Evolutionary conservation across 2,329 filamentous ascomycete genomes (phyloP).

Genomic region (Amauroascus verrucosus): DNA sequence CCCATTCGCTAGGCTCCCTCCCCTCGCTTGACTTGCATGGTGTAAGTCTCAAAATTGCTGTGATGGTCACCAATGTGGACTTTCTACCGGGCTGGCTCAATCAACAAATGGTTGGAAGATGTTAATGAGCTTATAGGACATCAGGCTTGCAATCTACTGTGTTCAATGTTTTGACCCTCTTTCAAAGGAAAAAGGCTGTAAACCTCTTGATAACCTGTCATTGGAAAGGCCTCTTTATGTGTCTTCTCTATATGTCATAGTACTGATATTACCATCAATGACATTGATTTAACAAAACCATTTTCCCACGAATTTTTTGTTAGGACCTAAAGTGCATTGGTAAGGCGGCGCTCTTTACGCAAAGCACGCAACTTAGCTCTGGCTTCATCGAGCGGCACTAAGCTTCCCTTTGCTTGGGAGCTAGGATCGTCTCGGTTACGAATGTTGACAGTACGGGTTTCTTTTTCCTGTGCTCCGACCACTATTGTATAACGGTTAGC

Average conservation of each 20-base stretch:
- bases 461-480: constrained; percentile 53
- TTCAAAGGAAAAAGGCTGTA: too few species aligned
- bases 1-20: too few species aligned
- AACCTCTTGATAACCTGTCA: too few species aligned
- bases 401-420: constrained; percentile 52
- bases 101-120: too few species aligned
- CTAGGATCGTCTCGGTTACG: constrained; percentile 53
- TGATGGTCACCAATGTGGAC: too few species aligned
- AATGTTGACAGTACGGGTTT: constrained; percentile 51
- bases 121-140: too few species aligned
- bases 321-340: constrained; percentile 29
- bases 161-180: too few species aligned
- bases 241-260: neutral
- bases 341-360: constrained; percentile 38
- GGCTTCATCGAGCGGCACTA: constrained; percentile 51
- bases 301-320: neutral
- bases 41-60: too few species aligned
- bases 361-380: constrained; percentile 43
- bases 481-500: constrained; percentile 31
- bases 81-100: too few species aligned
- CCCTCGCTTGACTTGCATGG: too few species aligned
- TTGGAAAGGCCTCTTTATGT: neutral
- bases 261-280: neutral
- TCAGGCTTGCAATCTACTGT: too few species aligned
- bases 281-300: neutral